Evolutionary conservation across 768 basidiomycete species (phyloP).

Genomic region (Suillus cothurnatus): DNA sequence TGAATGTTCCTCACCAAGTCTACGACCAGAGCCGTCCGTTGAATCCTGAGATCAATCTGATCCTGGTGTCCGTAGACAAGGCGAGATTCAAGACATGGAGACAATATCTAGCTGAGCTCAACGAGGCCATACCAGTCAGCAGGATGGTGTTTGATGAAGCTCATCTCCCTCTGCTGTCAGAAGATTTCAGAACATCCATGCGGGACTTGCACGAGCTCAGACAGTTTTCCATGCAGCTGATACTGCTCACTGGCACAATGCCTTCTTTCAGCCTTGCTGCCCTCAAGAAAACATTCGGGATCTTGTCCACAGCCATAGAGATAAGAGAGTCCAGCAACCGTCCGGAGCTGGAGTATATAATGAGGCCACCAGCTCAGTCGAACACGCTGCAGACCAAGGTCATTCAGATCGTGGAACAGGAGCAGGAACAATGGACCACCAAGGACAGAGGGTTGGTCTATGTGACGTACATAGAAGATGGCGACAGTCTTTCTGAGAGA

Average conservation of each 20-base stretch:
- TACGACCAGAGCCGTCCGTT: conserved; percentile 6
- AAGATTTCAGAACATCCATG: conserved; percentile 15
- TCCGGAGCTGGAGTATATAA: conserved; percentile 20
- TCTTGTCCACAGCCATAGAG: background rate
- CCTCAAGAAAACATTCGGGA: conserved; percentile 11
- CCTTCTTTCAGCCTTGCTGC: too few relatives aligned
- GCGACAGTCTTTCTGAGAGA: background rate
- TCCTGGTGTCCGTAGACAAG: conserved; percentile 15
- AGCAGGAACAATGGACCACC: rapidly evolving
- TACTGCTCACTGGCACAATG: conserved; percentile 26
- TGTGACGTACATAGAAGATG: conserved; percentile 8
- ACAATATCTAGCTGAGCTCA: conserved; percentile 1
- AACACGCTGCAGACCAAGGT: too few relatives aligned
- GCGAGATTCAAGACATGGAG: conserved; percentile 8
- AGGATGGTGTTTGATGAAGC: conserved; percentile 28
- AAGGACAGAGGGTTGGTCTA: conserved; percentile 16
- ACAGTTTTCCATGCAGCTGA: conserved; percentile 13
- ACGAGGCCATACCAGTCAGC: background rate
- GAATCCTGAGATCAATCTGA: background rate
- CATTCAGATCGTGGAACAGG: background rate
- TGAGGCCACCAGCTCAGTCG: background rate
- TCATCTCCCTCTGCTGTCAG: conserved; percentile 16
- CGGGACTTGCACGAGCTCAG: conserved; percentile 15
- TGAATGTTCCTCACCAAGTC: conserved; percentile 19
- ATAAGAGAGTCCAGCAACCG: conserved; percentile 9